Evolutionary conservation across 768 basidiomycete species (phyloP).

Genomic region (Termitomyces sp.): DNA sequence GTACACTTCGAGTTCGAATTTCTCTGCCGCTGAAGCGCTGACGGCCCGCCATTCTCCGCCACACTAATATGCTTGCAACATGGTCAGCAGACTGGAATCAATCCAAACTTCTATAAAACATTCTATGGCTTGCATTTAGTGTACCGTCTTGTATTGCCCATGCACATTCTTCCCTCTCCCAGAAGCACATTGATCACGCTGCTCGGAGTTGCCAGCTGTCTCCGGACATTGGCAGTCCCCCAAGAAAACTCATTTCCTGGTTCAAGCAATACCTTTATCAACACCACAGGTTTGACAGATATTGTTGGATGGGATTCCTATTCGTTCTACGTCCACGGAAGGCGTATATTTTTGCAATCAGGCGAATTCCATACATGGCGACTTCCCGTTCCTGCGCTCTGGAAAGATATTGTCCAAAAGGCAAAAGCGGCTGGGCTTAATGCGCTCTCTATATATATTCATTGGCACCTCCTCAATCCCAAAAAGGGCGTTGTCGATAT

Average conservation of each 20-base stretch:
- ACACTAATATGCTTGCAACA: neutral
- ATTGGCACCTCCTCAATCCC: slow-evolving; percentile 17
- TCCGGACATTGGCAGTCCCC: neutral
- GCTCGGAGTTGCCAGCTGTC: slow-evolving; percentile 4
- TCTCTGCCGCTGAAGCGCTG: no score
- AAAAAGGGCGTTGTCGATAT: slow-evolving; percentile 16
- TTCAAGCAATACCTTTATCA: neutral
- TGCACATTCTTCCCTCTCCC: neutral
- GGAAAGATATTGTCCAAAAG: slow-evolving; percentile 18
- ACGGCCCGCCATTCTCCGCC: no score
- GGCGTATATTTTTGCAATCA: slow-evolving; percentile 16
- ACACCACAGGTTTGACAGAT: slow-evolving; percentile 14
- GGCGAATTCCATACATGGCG: slow-evolving; percentile 19
- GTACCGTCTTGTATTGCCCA: neutral
- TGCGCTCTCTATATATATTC: slow-evolving; percentile 16
- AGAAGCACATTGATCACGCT: slow-evolving; percentile 1
- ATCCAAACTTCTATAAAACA: neutral
- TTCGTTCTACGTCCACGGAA: slow-evolving; percentile 15
- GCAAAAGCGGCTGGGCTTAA: slow-evolving; percentile 18
- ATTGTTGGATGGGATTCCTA: slow-evolving; percentile 17
- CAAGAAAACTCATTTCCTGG: neutral
- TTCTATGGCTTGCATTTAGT: neutral
- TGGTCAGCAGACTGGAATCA: slow-evolving; percentile 11
- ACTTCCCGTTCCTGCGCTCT: slow-evolving; percentile 14
- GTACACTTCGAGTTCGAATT: no score